phyloP scores from a whole-genome alignment of 2,329 filamentous ascomycete species.

The Ramichloridium luteum region DNA sequence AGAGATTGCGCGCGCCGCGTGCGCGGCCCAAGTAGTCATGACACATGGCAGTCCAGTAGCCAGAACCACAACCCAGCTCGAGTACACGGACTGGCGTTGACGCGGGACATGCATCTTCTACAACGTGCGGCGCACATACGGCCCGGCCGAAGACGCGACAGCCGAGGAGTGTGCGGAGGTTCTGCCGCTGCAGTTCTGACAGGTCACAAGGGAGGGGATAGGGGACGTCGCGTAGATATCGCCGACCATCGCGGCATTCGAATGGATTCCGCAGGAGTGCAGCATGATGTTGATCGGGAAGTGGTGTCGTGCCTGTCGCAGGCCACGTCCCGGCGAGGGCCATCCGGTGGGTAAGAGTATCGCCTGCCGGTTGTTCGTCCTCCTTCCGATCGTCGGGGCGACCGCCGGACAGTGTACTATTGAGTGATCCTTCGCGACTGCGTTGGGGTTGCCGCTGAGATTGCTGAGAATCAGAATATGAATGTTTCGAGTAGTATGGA shows the following conservation, averaged over 20 bases:
- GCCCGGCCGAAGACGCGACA: conserved; percentile 72
- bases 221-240: conserved; percentile 65
- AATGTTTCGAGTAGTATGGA: too few relatives aligned
- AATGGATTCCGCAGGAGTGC: conserved; percentile 11
- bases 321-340: neutral
- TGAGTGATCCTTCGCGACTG: neutral
- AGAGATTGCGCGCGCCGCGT: conserved; percentile 55
- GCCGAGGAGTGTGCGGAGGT: conserved; percentile 66
- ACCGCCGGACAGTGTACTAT: too few relatives aligned
- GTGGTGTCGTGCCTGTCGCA: neutral
- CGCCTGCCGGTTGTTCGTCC: too few relatives aligned
- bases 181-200: conserved; percentile 76
- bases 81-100: conserved; percentile 70
- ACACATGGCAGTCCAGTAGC: conserved; percentile 80
- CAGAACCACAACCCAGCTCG: conserved; percentile 78
- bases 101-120: conserved; percentile 51
- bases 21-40: conserved; percentile 60
- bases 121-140: conserved; percentile 57
- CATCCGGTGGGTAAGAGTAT: too few relatives aligned
- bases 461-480: too few relatives aligned
- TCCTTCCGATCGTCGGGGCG: too few relatives aligned
- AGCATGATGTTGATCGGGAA: conserved; percentile 7
- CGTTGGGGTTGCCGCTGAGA: neutral
- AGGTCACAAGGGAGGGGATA: conserved; percentile 89
- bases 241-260: conserved; percentile 62